Evolutionary conservation across 202 grass and related monocot species (phyloP), one percentile per base, ranked within the genome.

Genomic region (Musa balbisiana): DNA sequence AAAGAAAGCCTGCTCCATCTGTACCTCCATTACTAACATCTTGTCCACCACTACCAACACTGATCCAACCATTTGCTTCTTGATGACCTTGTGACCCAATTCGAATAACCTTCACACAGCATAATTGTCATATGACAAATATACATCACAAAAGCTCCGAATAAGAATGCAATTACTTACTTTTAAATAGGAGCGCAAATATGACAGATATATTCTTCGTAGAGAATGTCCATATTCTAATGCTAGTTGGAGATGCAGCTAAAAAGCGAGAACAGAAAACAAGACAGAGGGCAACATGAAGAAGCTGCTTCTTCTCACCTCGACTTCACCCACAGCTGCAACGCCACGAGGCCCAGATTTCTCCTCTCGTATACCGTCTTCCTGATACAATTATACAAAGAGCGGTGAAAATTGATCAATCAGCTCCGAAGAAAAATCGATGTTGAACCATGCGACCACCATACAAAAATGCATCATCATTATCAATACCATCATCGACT

Each of bases 41-140:
- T 51, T 51, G 17, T 51, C 17, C 67, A 43, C 21, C 51, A 51
- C 43, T 51, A 11, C 10, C 43, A 14, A 51, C 33, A 70, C 67
- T 49, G n/a, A n/a, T 70, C 43, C n/a, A 51, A 51, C 29, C 49
- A 70, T 70, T 70, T 51, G 17, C 67, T 52, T 70, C 67, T 9
- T 51, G 16, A 16, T 50, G 49, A 52, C 51, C 16, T 65, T 23
- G 22, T 69, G 27, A 70, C 17, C 67, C 43, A 70, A 21, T 70
- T 70, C 1, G 43, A 69, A 69, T 51, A 11, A 70, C 8, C 67
- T 70, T 51, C 16, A 70, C 33, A 6, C 51, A 5, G 33, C 64
- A 51, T 50, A 21, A 11, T n/a, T 67, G 33, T 67, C 10, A 27
- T 13, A 70, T 51, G 29, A 70, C 6, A 49, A 51, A 3, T 51